Evolutionary conservation across 352 stramenopile genomes (phyloP).

Genomic region (Chrysophaeum taylorii): DNA sequence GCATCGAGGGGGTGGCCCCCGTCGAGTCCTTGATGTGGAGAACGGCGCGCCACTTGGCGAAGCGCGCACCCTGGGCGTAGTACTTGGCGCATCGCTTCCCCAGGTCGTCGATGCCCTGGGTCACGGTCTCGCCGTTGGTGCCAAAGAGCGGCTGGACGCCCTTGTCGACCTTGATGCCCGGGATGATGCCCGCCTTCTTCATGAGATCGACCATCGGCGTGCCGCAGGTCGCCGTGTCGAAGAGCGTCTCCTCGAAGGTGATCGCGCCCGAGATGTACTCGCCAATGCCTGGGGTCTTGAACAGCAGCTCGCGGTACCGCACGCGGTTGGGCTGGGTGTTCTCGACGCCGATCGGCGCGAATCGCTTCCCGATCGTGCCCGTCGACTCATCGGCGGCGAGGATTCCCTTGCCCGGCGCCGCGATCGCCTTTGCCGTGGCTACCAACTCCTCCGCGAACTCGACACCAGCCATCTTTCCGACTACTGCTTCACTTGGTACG

Average conservation of each 20-base stretch:
- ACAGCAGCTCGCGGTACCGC: slow-evolving; percentile 37
- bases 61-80: slow-evolving; percentile 43
- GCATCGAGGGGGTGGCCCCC: slow-evolving; percentile 29
- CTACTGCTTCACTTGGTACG: too few relatives aligned
- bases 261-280: slow-evolving; percentile 25
- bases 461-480: too few relatives aligned
- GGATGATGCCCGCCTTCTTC: slow-evolving; percentile 38
- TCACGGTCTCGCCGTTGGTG: slow-evolving; percentile 37
- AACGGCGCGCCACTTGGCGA: slow-evolving; percentile 49
- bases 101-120: slow-evolving; percentile 42
- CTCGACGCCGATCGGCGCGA: slow-evolving; percentile 36
- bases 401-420: slow-evolving; percentile 38
- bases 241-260: slow-evolving; percentile 24
- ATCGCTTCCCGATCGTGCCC: slow-evolving; percentile 25
- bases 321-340: slow-evolving; percentile 43
- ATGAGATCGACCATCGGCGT: slow-evolving; percentile 42
- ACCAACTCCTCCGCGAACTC: too few relatives aligned
- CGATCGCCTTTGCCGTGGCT: slow-evolving; percentile 9
- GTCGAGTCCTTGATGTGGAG: slow-evolving; percentile 35
- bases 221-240: slow-evolving; percentile 32
- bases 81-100: slow-evolving; percentile 36
- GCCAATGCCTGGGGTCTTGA: slow-evolving; percentile 24
- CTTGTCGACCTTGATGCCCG: slow-evolving; percentile 49
- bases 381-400: slow-evolving; percentile 40
- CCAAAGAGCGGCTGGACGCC: slow-evolving; percentile 14